Evolutionary conservation across 2,329 filamentous ascomycete genomes (phyloP), one percentile per base, ranked within the genome.

Genomic region (Colletotrichum karsti): DNA sequence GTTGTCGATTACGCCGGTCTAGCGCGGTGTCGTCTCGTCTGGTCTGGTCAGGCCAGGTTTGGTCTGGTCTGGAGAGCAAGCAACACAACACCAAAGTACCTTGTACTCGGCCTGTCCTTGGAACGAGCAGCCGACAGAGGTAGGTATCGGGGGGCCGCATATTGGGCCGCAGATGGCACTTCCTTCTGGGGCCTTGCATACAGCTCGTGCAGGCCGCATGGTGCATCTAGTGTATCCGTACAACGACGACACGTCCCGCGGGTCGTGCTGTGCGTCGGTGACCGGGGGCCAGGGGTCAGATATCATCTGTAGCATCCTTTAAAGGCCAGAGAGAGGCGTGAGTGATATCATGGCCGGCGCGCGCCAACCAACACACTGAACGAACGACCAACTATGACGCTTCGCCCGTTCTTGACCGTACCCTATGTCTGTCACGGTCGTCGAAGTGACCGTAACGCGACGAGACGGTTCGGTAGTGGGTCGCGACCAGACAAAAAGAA

Each of bases 101-200:
- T 44, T 53, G 58, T 61, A 61, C 58, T 18, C 26, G 35, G 46
- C 58, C 46, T 61, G 33, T 35, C 33, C 33, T 35, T 35, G 33
- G 59, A 28, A 44, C 35, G 35, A 18, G 59, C 50, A 22, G 24
- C 42, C 42, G 44, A 20, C 30, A 51, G 42, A 63, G 64, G 59
- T 53, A 63, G 64, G 59, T 53, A 51, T 63, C 42, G 51, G 64
- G 57, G 63, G 64, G 64, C 64, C 59, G 64, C 64, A 63, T 37
- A 28, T 67, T 67, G 60, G 64, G 64, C 59, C 59, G 64, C 64
- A 63, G 51, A 58, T 67, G 59, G 64, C 64, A 63, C 53, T 67
- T 63, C 44, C 37, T 55, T 63, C 59, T 58, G 53, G 64, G 64
- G 59, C 64, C 64, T 67, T 67, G 59, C 64, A 67, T 67, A 67